phyloP scores from a whole-genome alignment of 192 early-diverging fungal genomes.

The Coemansia guatemalensis region DNA sequence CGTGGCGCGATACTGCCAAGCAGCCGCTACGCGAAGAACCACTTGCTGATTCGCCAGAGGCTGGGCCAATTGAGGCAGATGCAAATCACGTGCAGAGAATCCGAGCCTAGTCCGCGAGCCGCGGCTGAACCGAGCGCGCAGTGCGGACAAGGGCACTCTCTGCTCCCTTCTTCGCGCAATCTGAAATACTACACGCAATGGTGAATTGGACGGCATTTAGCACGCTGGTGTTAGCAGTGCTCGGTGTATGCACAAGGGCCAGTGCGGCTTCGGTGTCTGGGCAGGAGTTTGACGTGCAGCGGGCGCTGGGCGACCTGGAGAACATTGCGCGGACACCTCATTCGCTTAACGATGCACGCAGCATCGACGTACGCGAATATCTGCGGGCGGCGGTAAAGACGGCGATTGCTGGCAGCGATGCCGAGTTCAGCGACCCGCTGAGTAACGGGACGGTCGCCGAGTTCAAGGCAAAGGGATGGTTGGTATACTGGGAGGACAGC shows the following conservation, averaged over 20 bases:
- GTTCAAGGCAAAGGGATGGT: conserved; percentile 23
- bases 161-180: no score
- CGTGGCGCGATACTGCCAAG: background rate
- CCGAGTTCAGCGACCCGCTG: conserved; percentile 32
- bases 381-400: conserved; percentile 26
- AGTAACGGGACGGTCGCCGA: conserved; percentile 31
- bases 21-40: background rate
- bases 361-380: conserved; percentile 48
- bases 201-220: conserved; percentile 9
- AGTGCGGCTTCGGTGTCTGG: background rate
- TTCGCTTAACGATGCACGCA: conserved; percentile 52
- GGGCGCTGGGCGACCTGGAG: conserved; percentile 38
- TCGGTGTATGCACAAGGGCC: background rate
- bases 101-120: background rate
- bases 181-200: background rate
- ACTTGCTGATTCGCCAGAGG: background rate
- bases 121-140: background rate
- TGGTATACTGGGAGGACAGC: conserved; percentile 55
- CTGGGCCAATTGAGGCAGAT: background rate
- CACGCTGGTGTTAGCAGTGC: conserved; percentile 21
- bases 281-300: conserved; percentile 32
- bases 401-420: conserved; percentile 21
- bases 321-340: conserved; percentile 43
- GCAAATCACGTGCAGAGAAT: background rate
- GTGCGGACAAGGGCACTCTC: background rate